Base-by-base conservation (phyloP, 768 basidiomycete genomes). In the Auricularia heimuer region DNA sequence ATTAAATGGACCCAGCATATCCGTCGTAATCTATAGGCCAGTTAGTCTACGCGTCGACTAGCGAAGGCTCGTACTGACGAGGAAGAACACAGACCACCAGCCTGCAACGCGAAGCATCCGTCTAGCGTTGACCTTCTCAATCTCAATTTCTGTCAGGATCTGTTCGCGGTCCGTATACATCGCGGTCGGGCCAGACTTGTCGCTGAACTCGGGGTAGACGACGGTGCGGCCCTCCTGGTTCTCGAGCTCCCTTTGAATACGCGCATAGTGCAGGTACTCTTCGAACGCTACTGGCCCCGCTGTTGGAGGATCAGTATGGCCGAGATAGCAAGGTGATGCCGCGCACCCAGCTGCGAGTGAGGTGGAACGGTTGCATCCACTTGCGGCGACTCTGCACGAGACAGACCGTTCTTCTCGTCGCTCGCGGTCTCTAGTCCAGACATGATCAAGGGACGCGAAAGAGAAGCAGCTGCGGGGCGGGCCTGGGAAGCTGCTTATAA, bases 1-100 rank as follows among this genome's bases (percentile, higher is more conserved):
- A 39, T 84, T 83, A 73, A 83, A 85, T 1, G 84, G 85, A 7
- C 85, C 85, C 12, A 86, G 75, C 58, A 86, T 84, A 67, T 86
- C 85, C 70, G 71, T 85, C 3, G 84, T 85, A 63, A 85, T 84
- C 29, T 60, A 33, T 29, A 14, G 47, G 14, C 18, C 11, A 18
- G 10, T 12, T 51, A 21, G 21, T 6, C 47, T 16, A 16, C 6
- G 47, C 14, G 18, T 60, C 10, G 47, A 6, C 7, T 8, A 6
- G 47, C 4, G 14, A 51, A 16, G 47, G 18, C 47, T 10, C 24
- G 11, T 12, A 4, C 56, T 24, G 24, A 60, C 56, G 2, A 64
- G 54, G 64, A 58, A 64, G 64, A 64, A 64, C n/a, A 64, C 56
- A 7, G 64, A 54, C 35, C 54, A 44, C 64, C 64, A 64, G 37